Base-by-base conservation (phyloP, 2,329 filamentous ascomycete genomes). In the Tolypocladium ovalisporum region DNA sequence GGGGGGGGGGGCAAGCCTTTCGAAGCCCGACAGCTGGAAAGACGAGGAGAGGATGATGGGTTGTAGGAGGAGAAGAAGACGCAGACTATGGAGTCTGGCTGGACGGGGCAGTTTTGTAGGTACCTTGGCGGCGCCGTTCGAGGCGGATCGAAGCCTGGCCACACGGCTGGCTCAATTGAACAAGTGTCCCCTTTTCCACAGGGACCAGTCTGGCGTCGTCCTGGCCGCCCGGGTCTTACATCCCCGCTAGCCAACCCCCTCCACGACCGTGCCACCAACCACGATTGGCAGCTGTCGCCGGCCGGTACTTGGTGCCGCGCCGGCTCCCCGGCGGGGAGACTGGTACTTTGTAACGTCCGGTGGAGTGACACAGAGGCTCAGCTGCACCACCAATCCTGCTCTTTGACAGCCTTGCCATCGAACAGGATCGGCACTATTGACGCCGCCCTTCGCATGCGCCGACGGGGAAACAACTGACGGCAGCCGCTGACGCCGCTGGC, bases 141-240 rank as follows among this genome's bases (percentile, higher is more conserved):
- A 39, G 49, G 42, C 52, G 52, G 58, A 59, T 57, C 47, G 56
- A 59, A 59, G 58, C 60, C 60, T 58, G n/a, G 57, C 56, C 57
- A 56, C 59, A 61, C 64, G 62, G 62, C 63, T 64, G 63, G 63
- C 59, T 68, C 67, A 74, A 74, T 71, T 73, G 72, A 73, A 75
- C 72, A 75, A 74, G 72, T 75, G 72, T 75, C 72, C 72, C 70
- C 66, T 73, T n/a, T 63, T 62, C 61, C 59, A 44, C 42, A 37
- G 40, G 54, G 22, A 36, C 54, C 44, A 49, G 44, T 49, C 27
- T 8, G 1, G 12, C 3, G 8, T 2, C 42, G n/a, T 27, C 15
- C 17, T 32, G 19, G 29, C 29, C 29, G 47, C 29, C 17, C 27
- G 19, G 47, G 29, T 51, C 47, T 51, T 6, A 32, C 44, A 29